Evolutionary conservation across 371 early-diverging fungal species (phyloP), one percentile per base, ranked within the genome.

Genomic region (Dinochytrium kinnereticum): DNA sequence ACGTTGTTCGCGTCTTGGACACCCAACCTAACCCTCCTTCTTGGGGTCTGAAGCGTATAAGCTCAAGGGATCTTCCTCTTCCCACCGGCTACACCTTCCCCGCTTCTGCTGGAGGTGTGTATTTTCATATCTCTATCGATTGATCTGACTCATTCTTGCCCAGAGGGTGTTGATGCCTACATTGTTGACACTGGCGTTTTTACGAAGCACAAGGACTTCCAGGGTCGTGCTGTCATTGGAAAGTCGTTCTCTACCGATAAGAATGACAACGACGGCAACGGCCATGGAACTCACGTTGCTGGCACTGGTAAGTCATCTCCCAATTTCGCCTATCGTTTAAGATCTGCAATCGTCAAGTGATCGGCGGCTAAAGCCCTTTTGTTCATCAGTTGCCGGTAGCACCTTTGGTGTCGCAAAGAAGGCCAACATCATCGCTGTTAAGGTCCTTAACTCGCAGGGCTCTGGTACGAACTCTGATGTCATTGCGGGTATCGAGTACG

Each of bases 351-450:
- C n/a, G n/a, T n/a, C n/a, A n/a, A n/a, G n/a, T n/a, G n/a, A n/a
- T n/a, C n/a, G n/a, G n/a, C n/a, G n/a, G n/a, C n/a, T n/a, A n/a
- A n/a, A n/a, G n/a, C n/a, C n/a, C n/a, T n/a, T n/a, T n/a, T n/a
- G n/a, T n/a, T n/a, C n/a, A n/a, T n/a, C 53, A 95, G 89, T 94
- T 38, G 82, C 78, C 36, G 99, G 95, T 61, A 91, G 91, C 34
- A 87, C 83, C 0, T 91, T 86, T 78, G 98, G 97, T 76, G 92
- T 98, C 49, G 95, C 96, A 70, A 96, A 96, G 79, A 92, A 94
- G 73, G 92, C 87, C 49, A 89, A 79, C 28, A 59, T 98, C 28
- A 85, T 95, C 40, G 92, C 92, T 70, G 95, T 96, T 57, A 94
- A 95, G 82, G 95, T 96, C 17, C 82, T 98, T 21, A 80, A 86